Base-by-base conservation (phyloP, 2,329 filamentous ascomycete species). In the Ambrosiella xylebori region DNA sequence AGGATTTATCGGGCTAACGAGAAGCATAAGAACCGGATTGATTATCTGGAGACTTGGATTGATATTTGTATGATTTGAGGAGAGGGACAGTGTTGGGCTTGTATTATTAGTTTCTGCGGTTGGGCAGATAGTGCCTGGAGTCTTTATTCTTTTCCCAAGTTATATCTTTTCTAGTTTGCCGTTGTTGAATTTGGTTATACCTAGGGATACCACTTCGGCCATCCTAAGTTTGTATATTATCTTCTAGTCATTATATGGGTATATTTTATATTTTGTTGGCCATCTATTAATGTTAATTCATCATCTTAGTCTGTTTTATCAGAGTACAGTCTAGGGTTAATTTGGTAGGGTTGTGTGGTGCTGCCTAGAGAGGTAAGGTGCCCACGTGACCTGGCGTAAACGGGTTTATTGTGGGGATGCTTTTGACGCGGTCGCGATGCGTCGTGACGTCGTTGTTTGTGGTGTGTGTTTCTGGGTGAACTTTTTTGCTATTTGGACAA, bases 11-110 rank as follows among this genome's bases (percentile, higher is more conserved):
- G 81, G 64, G 75, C 75, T n/a, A 77, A 82, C 62, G 79, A 83
- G 27, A 77, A 76, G 12, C 80, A 81, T 66, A 15, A 36, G 51
- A 52, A 38, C 3, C 40, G 84, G 57, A 75, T 90, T 61, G 86
- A 87, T 63, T 91, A 95, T 69, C 75, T 96, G 52, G 87, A 87
- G 61, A 87, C 81, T 65, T 97, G 91, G 91, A 87, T 96, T 69
- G 90, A 96, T 67, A 82, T 84, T 67, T 85, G 81, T 67, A 83
- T 85, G 63, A 81, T 80, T 12, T 81, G 74, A 68, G 19, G 37
- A 35, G 50, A 27, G 27, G 27, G 7, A 19, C n/a, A 11, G 44
- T n/a, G 44, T 13, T n/a, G 7, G 44, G 44, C 4, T 13, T 36
- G 13, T 51, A 19, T 2, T 51, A 19, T 9, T 51, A 36, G 47